These are phyloP conservation scores for Pleurostoma richardsiae DNA, from an alignment of 2,329 filamentous ascomycete species.

Conservation along the genomic window DNA sequence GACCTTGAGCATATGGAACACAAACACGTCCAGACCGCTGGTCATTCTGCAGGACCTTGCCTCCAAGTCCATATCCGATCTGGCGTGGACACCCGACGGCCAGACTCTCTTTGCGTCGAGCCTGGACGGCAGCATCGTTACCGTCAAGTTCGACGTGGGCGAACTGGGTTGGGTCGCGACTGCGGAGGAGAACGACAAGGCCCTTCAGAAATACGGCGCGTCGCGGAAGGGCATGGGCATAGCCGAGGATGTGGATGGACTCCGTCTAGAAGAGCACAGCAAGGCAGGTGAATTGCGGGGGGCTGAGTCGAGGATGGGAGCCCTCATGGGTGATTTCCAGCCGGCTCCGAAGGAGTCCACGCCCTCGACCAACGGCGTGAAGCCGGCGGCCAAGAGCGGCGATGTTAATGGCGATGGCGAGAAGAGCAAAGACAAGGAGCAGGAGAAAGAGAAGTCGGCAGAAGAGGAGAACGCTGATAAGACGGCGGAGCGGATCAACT, in stretches of 20 bases:
- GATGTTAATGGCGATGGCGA: conserved; percentile 9
- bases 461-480: conserved; percentile 48
- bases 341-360: conserved; percentile 45
- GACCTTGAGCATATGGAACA: conserved; percentile 95
- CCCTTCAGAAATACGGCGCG: conserved; percentile 86
- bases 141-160: conserved; percentile 74
- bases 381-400: conserved; percentile 26
- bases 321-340: conserved; percentile 85
- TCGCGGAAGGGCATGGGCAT: conserved; percentile 86
- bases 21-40: conserved; percentile 85
- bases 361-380: conserved; percentile 47
- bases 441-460: conserved; percentile 25
- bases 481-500: conserved; percentile 46
- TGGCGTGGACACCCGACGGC: conserved; percentile 91
- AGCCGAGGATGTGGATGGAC: conserved; percentile 83
- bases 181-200: conserved; percentile 85
- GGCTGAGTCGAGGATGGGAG: conserved; percentile 93
- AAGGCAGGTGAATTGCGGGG: conserved; percentile 86
- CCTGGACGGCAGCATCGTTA: conserved; percentile 83
- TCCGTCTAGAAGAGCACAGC: conserved; percentile 84
- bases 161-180: conserved; percentile 88
- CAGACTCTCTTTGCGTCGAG: conserved; percentile 81
- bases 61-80: conserved; percentile 86
- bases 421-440: conserved; percentile 19
- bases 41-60: conserved; percentile 86